Percentiles rank a stretch among this genome's conserved stretches.
Conservation (phyloP, 192 early-diverging fungal species). For the Podila minutissima region DNA sequence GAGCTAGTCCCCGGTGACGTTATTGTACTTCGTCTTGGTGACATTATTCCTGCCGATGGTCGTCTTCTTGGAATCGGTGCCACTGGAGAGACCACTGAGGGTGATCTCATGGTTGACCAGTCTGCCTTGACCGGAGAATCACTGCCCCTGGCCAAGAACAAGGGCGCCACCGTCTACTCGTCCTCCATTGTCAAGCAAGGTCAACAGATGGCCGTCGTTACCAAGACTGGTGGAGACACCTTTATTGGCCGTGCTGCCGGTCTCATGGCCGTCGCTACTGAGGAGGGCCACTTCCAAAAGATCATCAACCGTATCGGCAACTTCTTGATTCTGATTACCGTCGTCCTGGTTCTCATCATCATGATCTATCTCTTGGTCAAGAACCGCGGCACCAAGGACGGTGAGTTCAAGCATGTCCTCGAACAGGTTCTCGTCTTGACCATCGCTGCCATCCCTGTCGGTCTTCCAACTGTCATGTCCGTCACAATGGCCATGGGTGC, state of each 20-base stretch:
- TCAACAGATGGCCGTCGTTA: conserved; percentile 92
- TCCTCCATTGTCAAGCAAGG: conserved; percentile 96
- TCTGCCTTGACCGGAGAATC: conserved; percentile 95
- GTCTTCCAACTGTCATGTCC: conserved; percentile 95
- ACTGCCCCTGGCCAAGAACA: conserved; percentile 86
- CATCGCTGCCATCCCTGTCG: conserved; percentile 92
- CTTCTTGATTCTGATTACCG: conserved; percentile 87
- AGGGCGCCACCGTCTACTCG: conserved; percentile 86
- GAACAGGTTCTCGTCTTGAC: conserved; percentile 83
- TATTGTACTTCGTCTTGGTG: conserved; percentile 91
- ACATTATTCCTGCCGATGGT: conserved; percentile 94
- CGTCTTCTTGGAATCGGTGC: conserved; percentile 83
- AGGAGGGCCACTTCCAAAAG: conserved; percentile 97
- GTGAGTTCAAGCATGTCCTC: conserved; percentile 56
- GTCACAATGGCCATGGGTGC: conserved; percentile 98
- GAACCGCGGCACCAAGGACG: conserved; percentile 46
- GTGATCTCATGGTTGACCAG: conserved; percentile 88
- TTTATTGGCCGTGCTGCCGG: conserved; percentile 95
- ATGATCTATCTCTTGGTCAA: conserved; percentile 76
- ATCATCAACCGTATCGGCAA: conserved; percentile 93
- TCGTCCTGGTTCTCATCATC: conserved; percentile 81
- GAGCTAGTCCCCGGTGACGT: conserved; percentile 93
- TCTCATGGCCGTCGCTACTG: conserved; percentile 89
- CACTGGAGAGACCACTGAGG: conserved; percentile 80
- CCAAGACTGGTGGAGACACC: conserved; percentile 91